Evolutionary conservation across 148 eudicot species (phyloP), one percentile per base, ranked within the genome.

Genomic region (Selenicereus undatus): DNA sequence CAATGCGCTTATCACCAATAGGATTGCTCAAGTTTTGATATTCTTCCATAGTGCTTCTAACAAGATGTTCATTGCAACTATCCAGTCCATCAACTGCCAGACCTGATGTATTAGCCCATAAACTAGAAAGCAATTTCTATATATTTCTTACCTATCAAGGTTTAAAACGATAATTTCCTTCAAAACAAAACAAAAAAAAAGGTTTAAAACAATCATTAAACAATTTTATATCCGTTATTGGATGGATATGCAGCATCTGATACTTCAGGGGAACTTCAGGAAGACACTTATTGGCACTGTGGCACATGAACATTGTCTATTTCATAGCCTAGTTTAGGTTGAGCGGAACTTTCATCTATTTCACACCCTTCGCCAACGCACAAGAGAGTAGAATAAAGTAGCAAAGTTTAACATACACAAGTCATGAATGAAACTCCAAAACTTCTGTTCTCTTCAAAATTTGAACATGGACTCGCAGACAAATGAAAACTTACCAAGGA

Each of bases 21-120:
- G 85, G 76, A 82, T 54, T 79, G 64, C 90, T 92, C 60, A 73
- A 35, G 78, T 91, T 92, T 71, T 71, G 77, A 79, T 79, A 87
- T 22, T 90, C 88, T 75, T 81, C 86, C 75, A 45, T 48, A 76
- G 78, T 78, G 82, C 89, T 85, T 84, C 86, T 80, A 22, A 83
- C 58, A 66, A 88, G 84, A 85, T 88, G 86, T 71, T 86, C 86
- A 72, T 91, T 87, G 85, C 93, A 78, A 75, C 81, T 77, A 81
- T 81, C 71, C 66, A 84, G 81, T 72, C 83, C 86, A 77, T 84
- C 86, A 84, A 84, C 86, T 84, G 48, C 21, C 66, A 74, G 20
- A 48, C 26, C 56, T 51, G 36, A 76, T 32, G 77, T 62, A 80
- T 71, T 43, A 76, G 77, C 43, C 1, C 72, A 24, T 70, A 26